These are phyloP conservation scores for Amanita molliuscula DNA, from an alignment of 768 basidiomycete species.

Conservation along the genomic window DNA sequence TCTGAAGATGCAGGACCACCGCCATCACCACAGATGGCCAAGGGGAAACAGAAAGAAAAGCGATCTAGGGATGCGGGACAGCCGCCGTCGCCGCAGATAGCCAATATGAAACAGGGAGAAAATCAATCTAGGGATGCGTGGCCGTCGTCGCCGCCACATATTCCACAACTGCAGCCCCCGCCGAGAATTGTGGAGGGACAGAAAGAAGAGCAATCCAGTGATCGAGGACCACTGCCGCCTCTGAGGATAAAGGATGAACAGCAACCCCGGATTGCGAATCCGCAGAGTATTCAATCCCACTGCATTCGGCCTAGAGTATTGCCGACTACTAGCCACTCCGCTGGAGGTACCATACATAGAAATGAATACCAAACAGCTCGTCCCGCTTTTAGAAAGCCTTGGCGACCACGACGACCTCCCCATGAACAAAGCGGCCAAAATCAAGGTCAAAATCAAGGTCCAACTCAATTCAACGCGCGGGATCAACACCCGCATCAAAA, in stretches of 20 bases:
- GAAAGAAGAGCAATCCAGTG: no score
- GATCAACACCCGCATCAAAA: background rate
- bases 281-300: background rate
- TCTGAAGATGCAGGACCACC: no score
- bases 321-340: background rate
- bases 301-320: background rate
- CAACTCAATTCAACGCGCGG: background rate
- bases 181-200: no score
- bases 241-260: background rate
- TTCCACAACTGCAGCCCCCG: conserved; percentile 22
- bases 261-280: no score
- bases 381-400: background rate
- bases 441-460: background rate
- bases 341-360: background rate
- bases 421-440: background rate
- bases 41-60: background rate
- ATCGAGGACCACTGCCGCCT: no score
- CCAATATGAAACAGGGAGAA: no score
- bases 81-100: no score
- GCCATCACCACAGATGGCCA: no score
- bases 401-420: no score
- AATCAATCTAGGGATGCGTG: no score
- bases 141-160: no score
- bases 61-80: background rate
- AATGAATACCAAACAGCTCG: background rate